phyloP scores from a whole-genome alignment of 805 yeast genomes.

The Saturnispora hagleri region DNA sequence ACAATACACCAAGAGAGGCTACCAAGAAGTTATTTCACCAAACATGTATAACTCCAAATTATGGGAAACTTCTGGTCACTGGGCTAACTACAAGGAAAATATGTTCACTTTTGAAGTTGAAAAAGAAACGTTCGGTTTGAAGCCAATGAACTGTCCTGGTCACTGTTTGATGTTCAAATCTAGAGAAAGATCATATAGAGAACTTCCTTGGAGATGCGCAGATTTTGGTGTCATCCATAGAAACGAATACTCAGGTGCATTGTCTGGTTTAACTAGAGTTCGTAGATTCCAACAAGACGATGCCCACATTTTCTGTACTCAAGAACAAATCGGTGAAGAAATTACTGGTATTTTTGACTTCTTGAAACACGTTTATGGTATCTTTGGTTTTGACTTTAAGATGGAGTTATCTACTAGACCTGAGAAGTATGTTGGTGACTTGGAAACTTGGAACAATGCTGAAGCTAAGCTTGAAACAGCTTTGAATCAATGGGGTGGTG shows the following conservation, averaged over 20 bases:
- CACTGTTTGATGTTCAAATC: constrained; percentile 90
- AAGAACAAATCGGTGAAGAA: constrained; percentile 82
- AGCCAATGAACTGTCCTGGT: constrained; percentile 68
- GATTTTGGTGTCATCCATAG: constrained; percentile 97
- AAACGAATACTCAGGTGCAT: constrained; percentile 93
- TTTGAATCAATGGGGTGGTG: constrained; percentile 74
- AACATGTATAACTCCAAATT: constrained; percentile 95
- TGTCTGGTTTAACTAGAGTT: constrained; percentile 91
- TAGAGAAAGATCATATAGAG: constrained; percentile 92
- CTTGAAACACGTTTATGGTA: constrained; percentile 76
- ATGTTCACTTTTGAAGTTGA: constrained; percentile 97
- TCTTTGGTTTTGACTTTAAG: constrained; percentile 89
- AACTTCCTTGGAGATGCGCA: constrained; percentile 97
- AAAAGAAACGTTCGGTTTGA: constrained; percentile 88
- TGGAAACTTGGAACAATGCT: constrained; percentile 90
- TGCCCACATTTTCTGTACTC: constrained; percentile 94
- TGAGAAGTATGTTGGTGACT: constrained; percentile 89
- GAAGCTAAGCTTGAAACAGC: constrained; percentile 79
- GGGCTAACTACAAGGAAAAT: constrained; percentile 96
- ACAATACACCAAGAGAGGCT: constrained; percentile 90
- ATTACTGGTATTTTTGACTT: constrained; percentile 80
- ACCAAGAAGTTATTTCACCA: constrained; percentile 97
- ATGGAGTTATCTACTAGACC: constrained; percentile 98
- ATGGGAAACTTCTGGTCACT: constrained; percentile 99
- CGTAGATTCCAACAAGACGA: constrained; percentile 99